Evolutionary conservation across 2,329 filamentous ascomycete genomes (phyloP).

Genomic region (Fulvia fulva): DNA sequence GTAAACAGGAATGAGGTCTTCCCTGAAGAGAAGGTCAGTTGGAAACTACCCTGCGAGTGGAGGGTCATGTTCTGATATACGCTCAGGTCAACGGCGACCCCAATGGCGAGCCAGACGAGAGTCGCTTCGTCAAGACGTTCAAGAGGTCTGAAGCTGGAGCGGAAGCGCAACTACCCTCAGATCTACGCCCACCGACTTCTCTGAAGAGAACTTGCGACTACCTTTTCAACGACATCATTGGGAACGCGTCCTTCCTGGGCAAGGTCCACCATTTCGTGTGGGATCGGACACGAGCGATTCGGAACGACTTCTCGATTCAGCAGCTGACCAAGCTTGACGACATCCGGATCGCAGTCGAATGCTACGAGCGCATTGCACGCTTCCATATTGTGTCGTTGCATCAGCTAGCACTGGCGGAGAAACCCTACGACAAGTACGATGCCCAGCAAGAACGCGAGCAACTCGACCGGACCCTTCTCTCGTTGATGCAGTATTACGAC

Average conservation of each 20-base stretch:
- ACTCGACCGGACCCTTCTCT: slow-evolving; percentile 59
- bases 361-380: slow-evolving; percentile 59
- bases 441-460: slow-evolving; percentile 61
- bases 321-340: slow-evolving; percentile 55
- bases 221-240: slow-evolving; percentile 47
- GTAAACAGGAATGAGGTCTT: slow-evolving; percentile 61
- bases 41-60: slow-evolving; percentile 3
- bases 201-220: slow-evolving; percentile 44
- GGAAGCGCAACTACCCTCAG: slow-evolving; percentile 60
- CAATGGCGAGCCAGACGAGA: slow-evolving; percentile 39
- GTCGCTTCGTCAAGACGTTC: slow-evolving; percentile 62
- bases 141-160: slow-evolving; percentile 59
- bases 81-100: slow-evolving; percentile 29
- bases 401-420: slow-evolving; percentile 50
- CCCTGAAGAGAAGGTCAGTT: slow-evolving; percentile 54
- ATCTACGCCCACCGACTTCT: slow-evolving; percentile 55
- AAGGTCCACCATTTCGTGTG: slow-evolving; percentile 61
- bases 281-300: slow-evolving; percentile 61
- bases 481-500: slow-evolving; percentile 59
- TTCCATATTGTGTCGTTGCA: slow-evolving; percentile 62
- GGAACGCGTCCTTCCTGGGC: slow-evolving; percentile 46
- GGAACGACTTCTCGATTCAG: slow-evolving; percentile 63
- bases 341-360: slow-evolving; percentile 55
- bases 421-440: slow-evolving; percentile 50
- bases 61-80: slow-evolving; percentile 26